Evolutionary conservation across 176 grass and related monocot species (phyloP), one percentile per base, ranked within the genome.

Genomic region (Lolium perenne): DNA sequence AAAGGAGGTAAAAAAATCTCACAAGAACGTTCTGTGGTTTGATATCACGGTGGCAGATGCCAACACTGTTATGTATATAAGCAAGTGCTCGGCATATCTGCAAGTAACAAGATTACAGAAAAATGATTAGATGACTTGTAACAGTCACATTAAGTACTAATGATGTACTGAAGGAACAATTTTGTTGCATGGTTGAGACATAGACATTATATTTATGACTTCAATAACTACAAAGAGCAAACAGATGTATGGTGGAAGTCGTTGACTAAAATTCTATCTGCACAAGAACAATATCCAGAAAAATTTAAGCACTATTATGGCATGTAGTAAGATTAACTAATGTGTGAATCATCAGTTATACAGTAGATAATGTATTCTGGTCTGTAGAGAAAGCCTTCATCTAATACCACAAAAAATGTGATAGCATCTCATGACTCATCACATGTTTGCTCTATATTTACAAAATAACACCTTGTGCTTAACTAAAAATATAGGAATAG

Each of bases 31-130:
- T 98, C 48, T 98, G 96, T 20, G 96, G 96, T 86, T 98, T 98
- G 83, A 98, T 98, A 94, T 98, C 96, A 77, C 96, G 96, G 76
- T 98, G 96, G 87, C 96, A 95, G 82, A 95, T 95, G 71, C 93
- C 93, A 87, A 98, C 70, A 32, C 89, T 82, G 57, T 95, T 98
- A 70, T 98, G 96, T 76, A 98, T 92, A 82, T 98, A 98, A 83
- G 93, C 90, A 95, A 98, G 96, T 53, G 96, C 91, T 77, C 96
- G 89, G 64, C 96, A 94, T 89, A 95, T 98, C 96, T 98, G 91
- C 74, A 91, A 87, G 68, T 81, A 53, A 72, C 6, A 1, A 46
- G 82, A 83, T 84, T 58, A 48, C 21, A 81, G 11, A 87, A 46
- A 13, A 76, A 53, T 16, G 1, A 74, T 84, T 76, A 84, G 59